These are phyloP conservation scores for Apophysomyces variabilis DNA, from an alignment of 371 early-diverging fungal species.

Conservation along the genomic window DNA sequence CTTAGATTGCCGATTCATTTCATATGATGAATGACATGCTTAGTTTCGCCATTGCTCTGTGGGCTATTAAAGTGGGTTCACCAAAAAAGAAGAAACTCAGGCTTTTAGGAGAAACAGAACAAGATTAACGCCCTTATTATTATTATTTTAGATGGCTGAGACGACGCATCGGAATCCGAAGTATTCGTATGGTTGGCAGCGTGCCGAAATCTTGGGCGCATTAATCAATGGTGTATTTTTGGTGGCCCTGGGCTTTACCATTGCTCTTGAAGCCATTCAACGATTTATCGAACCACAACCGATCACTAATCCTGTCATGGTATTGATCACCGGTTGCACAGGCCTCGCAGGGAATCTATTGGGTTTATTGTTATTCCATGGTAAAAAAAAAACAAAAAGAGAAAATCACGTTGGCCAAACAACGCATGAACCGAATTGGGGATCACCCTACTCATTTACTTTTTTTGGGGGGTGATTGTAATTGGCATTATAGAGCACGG, in stretches of 20 bases:
- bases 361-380: slow-evolving; percentile 83
- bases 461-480: too few relatives aligned
- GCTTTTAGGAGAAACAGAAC: not conserved
- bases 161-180: slow-evolving; percentile 57
- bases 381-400: slow-evolving; percentile 26
- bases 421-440: too few relatives aligned
- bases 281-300: slow-evolving; percentile 75
- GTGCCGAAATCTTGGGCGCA: slow-evolving; percentile 93
- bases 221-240: slow-evolving; percentile 89
- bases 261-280: slow-evolving; percentile 87
- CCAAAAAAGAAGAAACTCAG: not conserved
- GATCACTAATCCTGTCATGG: slow-evolving; percentile 74
- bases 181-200: slow-evolving; percentile 89
- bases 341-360: slow-evolving; percentile 87
- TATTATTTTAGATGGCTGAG: slow-evolving; percentile 25
- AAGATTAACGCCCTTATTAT: not conserved
- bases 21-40: slow-evolving; percentile 92
- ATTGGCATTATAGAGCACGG: slow-evolving; percentile 34
- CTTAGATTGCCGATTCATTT: slow-evolving; percentile 86
- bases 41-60: slow-evolving; percentile 81
- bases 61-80: slow-evolving; percentile 74
- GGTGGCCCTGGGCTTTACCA: slow-evolving; percentile 87
- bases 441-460: too few relatives aligned
- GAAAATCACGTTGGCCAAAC: slow-evolving; percentile 5
- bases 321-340: slow-evolving; percentile 81